Evolutionary conservation across 805 yeast species (phyloP), one percentile per base, ranked within the genome.

Genomic region (Huiozyma naganishii): DNA sequence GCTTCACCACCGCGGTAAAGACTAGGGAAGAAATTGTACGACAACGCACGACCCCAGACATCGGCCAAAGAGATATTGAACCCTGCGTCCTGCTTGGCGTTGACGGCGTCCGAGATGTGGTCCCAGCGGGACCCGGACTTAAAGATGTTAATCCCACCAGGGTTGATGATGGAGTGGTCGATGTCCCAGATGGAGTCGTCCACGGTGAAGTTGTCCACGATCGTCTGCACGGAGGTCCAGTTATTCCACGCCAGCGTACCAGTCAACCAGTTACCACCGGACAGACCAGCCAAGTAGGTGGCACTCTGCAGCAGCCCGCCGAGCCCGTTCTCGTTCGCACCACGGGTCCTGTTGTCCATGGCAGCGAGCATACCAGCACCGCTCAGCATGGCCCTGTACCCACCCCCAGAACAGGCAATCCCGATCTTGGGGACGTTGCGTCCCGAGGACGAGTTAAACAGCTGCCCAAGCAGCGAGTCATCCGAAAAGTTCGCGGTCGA

Each of bases 311-410:
- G 64, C 27, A 87, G 62, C 5, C 95, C 94, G 32, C 90, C 89
- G 36, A 86, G 60, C 10, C 83, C 82, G 5, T 70, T 68, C 28
- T 65, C 65, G 4, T 77, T 68, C 10, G 78, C 71, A 44, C 71
- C 73, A 7, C 55, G 63, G 2, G 92, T 80, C 51, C 94, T 69
- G 54, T 78, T 77, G 59, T 87, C 96, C 83, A 84, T 64, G 0
- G 90, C 95, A 2, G 90, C 69, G 27, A 87, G 65, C 59, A 79
- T 77, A 34, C 95, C 95, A 11, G 95, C 95, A 5, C 95, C 95
- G 44, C 71, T 65, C 39, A 87, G 66, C 86, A 88, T 85, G 36
- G 96, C 95, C 49, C 96, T 73, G 61, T 84, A 87, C 5, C 96
- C 95, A 58, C 96, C 96, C 40, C 95, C 95, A 10, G 85, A 72